These are phyloP conservation scores for Agaricus blazei DNA, from an alignment of 768 basidiomycete genomes.

Conservation along the genomic window DNA sequence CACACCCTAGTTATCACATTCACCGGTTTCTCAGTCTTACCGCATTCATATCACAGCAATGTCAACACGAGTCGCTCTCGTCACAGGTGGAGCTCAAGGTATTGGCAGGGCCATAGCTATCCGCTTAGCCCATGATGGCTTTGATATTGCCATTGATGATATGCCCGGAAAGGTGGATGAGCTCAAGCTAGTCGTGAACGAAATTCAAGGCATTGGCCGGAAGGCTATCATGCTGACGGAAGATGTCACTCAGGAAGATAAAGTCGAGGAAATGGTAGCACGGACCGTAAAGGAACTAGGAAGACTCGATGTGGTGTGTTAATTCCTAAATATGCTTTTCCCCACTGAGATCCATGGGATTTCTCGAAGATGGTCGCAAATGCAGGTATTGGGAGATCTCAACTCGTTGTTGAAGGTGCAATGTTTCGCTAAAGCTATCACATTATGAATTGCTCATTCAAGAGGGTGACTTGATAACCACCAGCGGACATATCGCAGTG, in stretches of 20 bases:
- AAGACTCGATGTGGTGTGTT: slow-evolving; percentile 41
- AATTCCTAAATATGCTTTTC: neutral
- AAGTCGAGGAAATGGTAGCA: slow-evolving; percentile 37
- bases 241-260: slow-evolving; percentile 36
- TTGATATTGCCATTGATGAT: slow-evolving; percentile 41
- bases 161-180: slow-evolving; percentile 19
- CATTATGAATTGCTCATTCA: neutral
- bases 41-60: neutral
- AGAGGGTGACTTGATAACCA: neutral
- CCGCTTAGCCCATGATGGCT: slow-evolving; percentile 42
- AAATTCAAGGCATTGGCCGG: slow-evolving; percentile 24
- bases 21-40: too few species aligned
- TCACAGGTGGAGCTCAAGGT: slow-evolving; percentile 37
- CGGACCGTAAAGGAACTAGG: slow-evolving; percentile 30
- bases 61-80: slow-evolving; percentile 19
- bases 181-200: slow-evolving; percentile 21
- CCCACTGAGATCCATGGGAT: too few species aligned
- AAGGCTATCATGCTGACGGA: slow-evolving; percentile 18
- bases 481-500: slow-evolving; percentile 30
- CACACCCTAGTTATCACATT: too few species aligned
- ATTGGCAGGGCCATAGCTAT: slow-evolving; percentile 44
- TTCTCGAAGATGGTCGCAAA: slow-evolving; percentile 10
- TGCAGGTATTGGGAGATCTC: neutral
- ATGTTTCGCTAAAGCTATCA: too few species aligned
- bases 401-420: slow-evolving; percentile 1